These are phyloP conservation scores for Cytidiella melzeri DNA, from an alignment of 768 basidiomycete species.

Conservation along the genomic window DNA sequence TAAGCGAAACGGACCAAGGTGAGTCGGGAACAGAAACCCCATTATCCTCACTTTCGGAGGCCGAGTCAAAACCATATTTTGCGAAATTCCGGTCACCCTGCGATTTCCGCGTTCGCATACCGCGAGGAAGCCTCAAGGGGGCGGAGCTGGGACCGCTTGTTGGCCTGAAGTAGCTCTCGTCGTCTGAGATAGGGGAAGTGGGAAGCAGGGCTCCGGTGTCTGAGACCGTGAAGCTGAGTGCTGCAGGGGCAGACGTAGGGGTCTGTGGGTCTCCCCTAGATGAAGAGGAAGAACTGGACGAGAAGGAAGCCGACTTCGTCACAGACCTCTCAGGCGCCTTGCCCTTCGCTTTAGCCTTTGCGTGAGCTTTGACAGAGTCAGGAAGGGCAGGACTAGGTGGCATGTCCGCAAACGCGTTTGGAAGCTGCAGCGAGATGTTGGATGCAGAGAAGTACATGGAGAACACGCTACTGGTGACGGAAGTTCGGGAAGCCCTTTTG, in stretches of 20 bases:
- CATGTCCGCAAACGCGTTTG: slow-evolving; percentile 12
- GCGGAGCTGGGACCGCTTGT: not conserved
- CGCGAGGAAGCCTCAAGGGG: not conserved
- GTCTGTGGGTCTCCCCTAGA: slow-evolving; percentile 5
- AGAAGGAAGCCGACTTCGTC: slow-evolving; percentile 14
- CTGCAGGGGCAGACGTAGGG: slow-evolving; percentile 9
- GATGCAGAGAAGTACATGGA: slow-evolving; percentile 52
- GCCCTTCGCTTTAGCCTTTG: slow-evolving; percentile 3
- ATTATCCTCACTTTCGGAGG: slow-evolving; percentile 1
- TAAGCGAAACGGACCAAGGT: slow-evolving; percentile 9
- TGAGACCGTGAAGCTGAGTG: slow-evolving; percentile 19
- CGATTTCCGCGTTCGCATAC: not conserved
- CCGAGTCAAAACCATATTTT: not conserved
- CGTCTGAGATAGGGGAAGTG: not conserved
- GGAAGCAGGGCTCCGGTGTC: slow-evolving; percentile 17
- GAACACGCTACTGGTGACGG: slow-evolving; percentile 49
- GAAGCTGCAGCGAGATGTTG: slow-evolving; percentile 26
- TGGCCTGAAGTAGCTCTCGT: not conserved
- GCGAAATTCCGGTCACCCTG: too few relatives aligned
- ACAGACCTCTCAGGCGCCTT: slow-evolving; percentile 5
- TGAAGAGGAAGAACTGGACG: slow-evolving; percentile 7
- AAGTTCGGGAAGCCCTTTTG: slow-evolving; percentile 30
- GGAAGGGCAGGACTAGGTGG: slow-evolving; percentile 16
- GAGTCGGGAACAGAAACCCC: slow-evolving; percentile 11
- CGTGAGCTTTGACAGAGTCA: not conserved